These are phyloP conservation scores for Sequoia sempervirens DNA, from an alignment of 75 land plant species.

Conservation along the genomic window DNA sequence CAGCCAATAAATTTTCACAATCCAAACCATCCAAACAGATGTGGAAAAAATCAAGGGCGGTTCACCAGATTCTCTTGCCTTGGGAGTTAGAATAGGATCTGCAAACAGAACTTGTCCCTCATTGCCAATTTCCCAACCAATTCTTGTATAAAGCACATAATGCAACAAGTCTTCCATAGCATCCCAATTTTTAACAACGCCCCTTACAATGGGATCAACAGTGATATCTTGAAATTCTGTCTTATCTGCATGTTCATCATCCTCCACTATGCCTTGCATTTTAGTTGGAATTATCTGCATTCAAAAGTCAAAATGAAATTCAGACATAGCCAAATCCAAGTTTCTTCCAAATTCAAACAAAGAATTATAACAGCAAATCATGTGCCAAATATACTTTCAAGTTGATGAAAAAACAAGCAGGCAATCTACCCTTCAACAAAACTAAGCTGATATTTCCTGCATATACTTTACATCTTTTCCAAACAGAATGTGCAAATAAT, in stretches of 20 bases:
- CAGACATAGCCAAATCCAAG: not conserved
- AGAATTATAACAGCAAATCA: not conserved
- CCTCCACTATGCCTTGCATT: conserved; percentile 54
- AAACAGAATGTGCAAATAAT: not conserved
- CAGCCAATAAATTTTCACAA: not conserved
- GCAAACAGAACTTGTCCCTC: conserved; percentile 96
- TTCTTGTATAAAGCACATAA: conserved; percentile 75
- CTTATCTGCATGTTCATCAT: conserved; percentile 24
- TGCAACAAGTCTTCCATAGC: conserved; percentile 95
- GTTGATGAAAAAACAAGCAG: not conserved
- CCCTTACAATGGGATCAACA: conserved; percentile 83
- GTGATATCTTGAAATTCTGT: conserved; percentile 34
- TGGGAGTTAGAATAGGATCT: conserved; percentile 85
- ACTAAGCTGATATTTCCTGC: not conserved
- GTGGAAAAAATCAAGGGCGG: not conserved
- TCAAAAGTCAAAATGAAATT: not conserved
- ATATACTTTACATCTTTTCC: not conserved
- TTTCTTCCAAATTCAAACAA: not conserved
- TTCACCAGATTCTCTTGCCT: conserved; percentile 40
- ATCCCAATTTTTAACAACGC: conserved; percentile 92
- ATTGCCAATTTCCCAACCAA: conserved; percentile 96
- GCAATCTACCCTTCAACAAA: not conserved
- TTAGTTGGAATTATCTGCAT: conserved; percentile 61
- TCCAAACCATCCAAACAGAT: conserved; percentile 9
- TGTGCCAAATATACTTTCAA: not conserved